Evolutionary conservation across 2,329 filamentous ascomycete genomes (phyloP).

Genomic region (Penicillium polonicum): DNA sequence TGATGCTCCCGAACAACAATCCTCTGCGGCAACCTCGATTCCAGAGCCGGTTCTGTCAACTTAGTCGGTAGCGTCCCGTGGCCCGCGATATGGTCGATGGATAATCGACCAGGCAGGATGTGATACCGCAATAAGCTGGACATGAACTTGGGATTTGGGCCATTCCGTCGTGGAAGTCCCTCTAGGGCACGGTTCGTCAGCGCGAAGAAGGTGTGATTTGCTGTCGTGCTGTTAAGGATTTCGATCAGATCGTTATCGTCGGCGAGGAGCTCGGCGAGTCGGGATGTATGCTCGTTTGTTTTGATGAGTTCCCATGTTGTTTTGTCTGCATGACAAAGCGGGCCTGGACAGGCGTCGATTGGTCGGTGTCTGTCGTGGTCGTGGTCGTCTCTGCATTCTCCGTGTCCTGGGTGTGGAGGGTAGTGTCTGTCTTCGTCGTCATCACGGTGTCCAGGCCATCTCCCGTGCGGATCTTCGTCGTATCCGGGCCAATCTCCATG

Average conservation of each 20-base stretch:
- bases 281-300: slow-evolving; percentile 72
- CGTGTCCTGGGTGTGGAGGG: neutral
- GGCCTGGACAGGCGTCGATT: slow-evolving; percentile 16
- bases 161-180: slow-evolving; percentile 46
- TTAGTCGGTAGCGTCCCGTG: slow-evolving; percentile 74
- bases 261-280: slow-evolving; percentile 72
- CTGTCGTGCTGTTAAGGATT: slow-evolving; percentile 62
- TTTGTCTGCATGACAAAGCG: slow-evolving; percentile 54
- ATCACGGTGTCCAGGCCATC: neutral
- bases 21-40: slow-evolving; percentile 64
- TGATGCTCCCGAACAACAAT: slow-evolving; percentile 63
- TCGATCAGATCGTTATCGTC: slow-evolving; percentile 70
- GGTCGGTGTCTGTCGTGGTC: neutral
- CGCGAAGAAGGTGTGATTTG: slow-evolving; percentile 78
- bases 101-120: slow-evolving; percentile 61
- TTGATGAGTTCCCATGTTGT: slow-evolving; percentile 80
- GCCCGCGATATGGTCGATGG: slow-evolving; percentile 60
- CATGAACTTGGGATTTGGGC: slow-evolving; percentile 60
- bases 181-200: slow-evolving; percentile 74
- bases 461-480: neutral
- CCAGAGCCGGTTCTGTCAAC: slow-evolving; percentile 59
- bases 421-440: neutral
- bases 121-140: slow-evolving; percentile 74
- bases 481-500: neutral
- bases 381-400: neutral